phyloP scores from a whole-genome alignment of 2,329 filamentous ascomycete species.

The Juglanconis juglandina region DNA sequence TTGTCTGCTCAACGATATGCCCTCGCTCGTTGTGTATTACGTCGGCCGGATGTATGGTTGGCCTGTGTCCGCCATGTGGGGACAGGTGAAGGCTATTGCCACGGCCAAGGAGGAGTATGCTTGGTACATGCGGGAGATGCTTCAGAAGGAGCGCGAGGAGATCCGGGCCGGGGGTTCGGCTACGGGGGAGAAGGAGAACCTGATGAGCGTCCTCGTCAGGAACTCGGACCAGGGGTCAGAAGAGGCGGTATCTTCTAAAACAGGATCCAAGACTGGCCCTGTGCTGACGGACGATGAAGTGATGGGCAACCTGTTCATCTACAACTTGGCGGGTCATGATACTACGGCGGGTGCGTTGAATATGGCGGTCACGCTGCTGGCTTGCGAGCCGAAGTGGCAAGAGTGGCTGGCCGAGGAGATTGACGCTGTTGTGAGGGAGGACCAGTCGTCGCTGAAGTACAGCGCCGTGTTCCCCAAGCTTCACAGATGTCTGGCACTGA shows the following conservation, averaged over 20 bases:
- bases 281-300: conserved; percentile 18
- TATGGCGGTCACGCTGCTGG: conserved; percentile 41
- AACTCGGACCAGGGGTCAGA: not conserved
- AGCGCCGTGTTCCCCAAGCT: conserved; percentile 7
- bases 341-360: conserved; percentile 30
- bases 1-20: not conserved
- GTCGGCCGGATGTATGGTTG: not conserved
- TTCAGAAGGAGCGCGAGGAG: not conserved
- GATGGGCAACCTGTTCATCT: conserved; percentile 27
- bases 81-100: not conserved
- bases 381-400: conserved; percentile 31
- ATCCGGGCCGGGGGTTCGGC: not conserved
- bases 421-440: not conserved
- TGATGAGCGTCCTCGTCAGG: conserved; percentile 2
- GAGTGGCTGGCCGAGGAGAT: conserved; percentile 27
- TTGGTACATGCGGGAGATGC: not conserved
- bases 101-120: not conserved
- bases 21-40: not conserved
- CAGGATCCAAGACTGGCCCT: not conserved
- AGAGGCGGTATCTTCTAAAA: not conserved
- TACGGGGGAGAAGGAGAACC: not conserved
- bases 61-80: conserved; percentile 3
- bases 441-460: conserved; percentile 7
- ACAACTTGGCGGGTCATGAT: conserved; percentile 28
- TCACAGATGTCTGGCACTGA: conserved; percentile 11